phyloP scores from a whole-genome alignment of 1,139 yeast species.

The Nakaseomyces uthaithaninus region DNA sequence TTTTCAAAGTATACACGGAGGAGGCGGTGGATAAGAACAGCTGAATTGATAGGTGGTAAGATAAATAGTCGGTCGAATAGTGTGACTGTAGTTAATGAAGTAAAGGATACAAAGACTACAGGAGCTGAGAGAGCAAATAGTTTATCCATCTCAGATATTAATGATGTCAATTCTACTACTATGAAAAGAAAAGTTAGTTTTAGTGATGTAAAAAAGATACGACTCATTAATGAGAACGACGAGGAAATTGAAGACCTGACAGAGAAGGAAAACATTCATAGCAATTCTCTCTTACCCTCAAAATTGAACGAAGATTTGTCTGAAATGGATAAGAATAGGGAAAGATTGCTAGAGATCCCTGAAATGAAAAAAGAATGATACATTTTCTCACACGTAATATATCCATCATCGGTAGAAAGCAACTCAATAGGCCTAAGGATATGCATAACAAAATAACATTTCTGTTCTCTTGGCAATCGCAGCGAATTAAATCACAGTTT shows the following conservation, averaged over 20 bases:
- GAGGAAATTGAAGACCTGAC: constrained; percentile 4
- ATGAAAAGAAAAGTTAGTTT: constrained; percentile 26
- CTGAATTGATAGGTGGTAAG: constrained; percentile 51
- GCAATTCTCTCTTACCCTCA: background rate
- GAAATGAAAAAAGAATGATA: constrained; percentile 1
- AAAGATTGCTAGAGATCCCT: constrained; percentile 1
- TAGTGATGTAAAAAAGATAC: constrained; percentile 25
- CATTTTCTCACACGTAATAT: no score
- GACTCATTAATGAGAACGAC: constrained; percentile 14
- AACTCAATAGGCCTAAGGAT: no score
- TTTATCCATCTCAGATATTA: constrained; percentile 4
- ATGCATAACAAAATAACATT: no score
- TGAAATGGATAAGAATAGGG: background rate
- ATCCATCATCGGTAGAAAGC: no score
- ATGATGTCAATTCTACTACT: constrained; percentile 9
- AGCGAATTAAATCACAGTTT: no score
- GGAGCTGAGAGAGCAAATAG: constrained; percentile 6
- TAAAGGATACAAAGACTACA: background rate
- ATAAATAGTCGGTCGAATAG: constrained; percentile 4
- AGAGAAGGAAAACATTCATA: constrained; percentile 1
- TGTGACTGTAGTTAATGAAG: constrained; percentile 6
- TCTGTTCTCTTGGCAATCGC: no score
- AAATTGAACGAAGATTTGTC: background rate
- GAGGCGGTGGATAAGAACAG: constrained; percentile 92
- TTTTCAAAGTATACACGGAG: constrained; percentile 88